Percentiles rank a stretch among this genome's conserved stretches.
phyloP scores from a whole-genome alignment of 225 moss, liverwort and hornwort species.

The Sphagnum contortum region DNA sequence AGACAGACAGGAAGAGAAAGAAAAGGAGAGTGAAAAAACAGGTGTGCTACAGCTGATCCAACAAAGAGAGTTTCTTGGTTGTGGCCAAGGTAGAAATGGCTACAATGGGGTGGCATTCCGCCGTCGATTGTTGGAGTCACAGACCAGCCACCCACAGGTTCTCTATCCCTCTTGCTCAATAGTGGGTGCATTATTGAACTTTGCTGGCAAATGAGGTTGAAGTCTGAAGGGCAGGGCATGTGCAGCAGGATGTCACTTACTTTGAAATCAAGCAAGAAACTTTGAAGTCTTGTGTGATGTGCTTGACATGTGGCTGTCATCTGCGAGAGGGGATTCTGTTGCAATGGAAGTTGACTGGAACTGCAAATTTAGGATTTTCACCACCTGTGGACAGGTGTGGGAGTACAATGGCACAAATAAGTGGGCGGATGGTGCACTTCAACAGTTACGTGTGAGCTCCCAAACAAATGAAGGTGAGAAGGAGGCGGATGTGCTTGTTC shows the following conservation, averaged over 20 bases:
- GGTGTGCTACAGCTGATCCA: constrained; percentile 35
- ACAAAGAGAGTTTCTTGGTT: constrained; percentile 29
- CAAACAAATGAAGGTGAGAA: constrained; percentile 64
- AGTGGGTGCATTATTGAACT: too few relatives aligned
- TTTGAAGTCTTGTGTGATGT: too few relatives aligned
- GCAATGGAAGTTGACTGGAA: too few relatives aligned
- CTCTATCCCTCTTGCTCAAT: not conserved
- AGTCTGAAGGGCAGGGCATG: too few relatives aligned
- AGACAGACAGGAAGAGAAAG: constrained; percentile 20
- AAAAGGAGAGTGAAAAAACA: constrained; percentile 15
- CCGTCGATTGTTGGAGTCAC: constrained; percentile 48
- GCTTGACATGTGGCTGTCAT: too few relatives aligned
- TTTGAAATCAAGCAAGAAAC: too few relatives aligned
- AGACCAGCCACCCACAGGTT: constrained; percentile 64
- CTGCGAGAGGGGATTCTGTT: too few relatives aligned
- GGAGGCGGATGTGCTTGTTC: constrained; percentile 50
- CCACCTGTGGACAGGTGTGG: constrained; percentile 44
- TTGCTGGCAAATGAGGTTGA: too few relatives aligned
- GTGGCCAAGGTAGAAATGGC: constrained; percentile 18
- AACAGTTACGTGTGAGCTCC: constrained; percentile 52
- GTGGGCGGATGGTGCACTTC: constrained; percentile 64
- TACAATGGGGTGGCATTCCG: constrained; percentile 38
- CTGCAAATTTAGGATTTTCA: too few relatives aligned
- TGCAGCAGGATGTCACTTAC: too few relatives aligned
- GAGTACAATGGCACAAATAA: constrained; percentile 41